phyloP scores from a whole-genome alignment of 257 asterid species.

The Nicotiana tomentosiformis region DNA sequence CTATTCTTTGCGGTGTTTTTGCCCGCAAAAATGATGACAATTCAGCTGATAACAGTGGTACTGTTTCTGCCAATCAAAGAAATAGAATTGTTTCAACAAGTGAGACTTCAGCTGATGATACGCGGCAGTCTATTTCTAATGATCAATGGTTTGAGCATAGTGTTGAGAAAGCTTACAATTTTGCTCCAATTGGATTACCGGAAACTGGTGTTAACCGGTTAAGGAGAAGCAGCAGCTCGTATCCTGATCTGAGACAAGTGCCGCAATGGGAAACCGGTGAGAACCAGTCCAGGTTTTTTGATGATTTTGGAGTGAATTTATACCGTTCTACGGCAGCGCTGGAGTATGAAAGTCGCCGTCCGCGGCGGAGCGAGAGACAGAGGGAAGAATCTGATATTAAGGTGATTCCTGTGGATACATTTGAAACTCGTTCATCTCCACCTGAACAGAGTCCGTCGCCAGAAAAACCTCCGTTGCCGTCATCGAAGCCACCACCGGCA shows the following conservation, averaged over 20 bases:
- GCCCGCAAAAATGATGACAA: slow-evolving; percentile 56
- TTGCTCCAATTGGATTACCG: slow-evolving; percentile 4
- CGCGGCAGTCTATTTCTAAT: slow-evolving; percentile 12
- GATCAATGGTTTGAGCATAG: slow-evolving; percentile 34
- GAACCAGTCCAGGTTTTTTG: slow-evolving; percentile 36
- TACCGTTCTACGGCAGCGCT: slow-evolving; percentile 28
- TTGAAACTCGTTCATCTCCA: slow-evolving; percentile 34
- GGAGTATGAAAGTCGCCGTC: slow-evolving; percentile 18
- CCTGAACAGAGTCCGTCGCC: slow-evolving; percentile 29
- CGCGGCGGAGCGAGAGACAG: slow-evolving; percentile 19
- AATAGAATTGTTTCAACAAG: not conserved
- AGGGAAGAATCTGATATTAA: slow-evolving; percentile 22
- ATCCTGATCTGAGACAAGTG: slow-evolving; percentile 72
- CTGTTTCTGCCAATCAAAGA: not conserved
- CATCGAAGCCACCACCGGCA: slow-evolving; percentile 16
- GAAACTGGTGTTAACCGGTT: slow-evolving; percentile 31
- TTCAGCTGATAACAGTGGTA: not conserved
- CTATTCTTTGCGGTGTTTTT: slow-evolving; percentile 75
- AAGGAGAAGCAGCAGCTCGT: slow-evolving; percentile 74
- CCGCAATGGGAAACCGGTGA: slow-evolving; percentile 43
- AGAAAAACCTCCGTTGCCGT: slow-evolving; percentile 19
- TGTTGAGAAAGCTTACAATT: slow-evolving; percentile 26
- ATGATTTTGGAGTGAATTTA: slow-evolving; percentile 60
- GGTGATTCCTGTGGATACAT: slow-evolving; percentile 63
- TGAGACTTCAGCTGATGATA: slow-evolving; percentile 8